These are phyloP conservation scores for Cronartium quercuum DNA, from an alignment of 1,284 basidiomycete species.

Conservation along the genomic window DNA sequence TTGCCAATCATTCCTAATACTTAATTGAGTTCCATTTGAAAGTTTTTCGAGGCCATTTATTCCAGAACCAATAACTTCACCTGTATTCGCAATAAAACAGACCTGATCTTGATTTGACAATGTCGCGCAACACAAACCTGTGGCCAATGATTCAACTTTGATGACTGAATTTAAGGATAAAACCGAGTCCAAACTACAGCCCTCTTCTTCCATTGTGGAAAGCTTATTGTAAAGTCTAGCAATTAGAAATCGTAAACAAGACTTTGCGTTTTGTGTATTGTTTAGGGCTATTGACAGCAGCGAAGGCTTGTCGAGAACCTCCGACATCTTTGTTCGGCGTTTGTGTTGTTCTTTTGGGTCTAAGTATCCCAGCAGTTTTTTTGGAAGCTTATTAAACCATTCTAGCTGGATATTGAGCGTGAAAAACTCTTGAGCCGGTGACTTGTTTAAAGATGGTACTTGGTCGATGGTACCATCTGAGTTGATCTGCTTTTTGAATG, in stretches of 20 bases:
- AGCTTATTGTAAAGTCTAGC: not conserved
- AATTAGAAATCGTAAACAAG: not conserved
- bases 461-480: not conserved
- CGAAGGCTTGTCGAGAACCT: not conserved
- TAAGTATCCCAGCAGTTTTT: not conserved
- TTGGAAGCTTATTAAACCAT: not conserved
- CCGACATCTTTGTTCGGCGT: too few species aligned
- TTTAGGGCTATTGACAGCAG: not conserved
- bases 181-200: not conserved
- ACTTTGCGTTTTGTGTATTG: not conserved
- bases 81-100: not conserved
- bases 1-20: not conserved
- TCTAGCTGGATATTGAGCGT: not conserved
- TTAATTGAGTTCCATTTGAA: not conserved
- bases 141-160: not conserved
- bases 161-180: not conserved
- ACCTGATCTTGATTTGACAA: not conserved
- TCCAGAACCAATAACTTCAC: not conserved
- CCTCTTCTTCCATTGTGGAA: not conserved
- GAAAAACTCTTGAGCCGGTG: not conserved
- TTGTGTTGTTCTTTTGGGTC: not conserved
- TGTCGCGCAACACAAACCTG: not conserved
- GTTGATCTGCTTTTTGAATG: not conserved
- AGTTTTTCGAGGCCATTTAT: not conserved
- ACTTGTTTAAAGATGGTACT: not conserved